These are phyloP conservation scores for Teunomyces stri DNA, from an alignment of 805 yeast species.

Conservation along the genomic window DNA sequence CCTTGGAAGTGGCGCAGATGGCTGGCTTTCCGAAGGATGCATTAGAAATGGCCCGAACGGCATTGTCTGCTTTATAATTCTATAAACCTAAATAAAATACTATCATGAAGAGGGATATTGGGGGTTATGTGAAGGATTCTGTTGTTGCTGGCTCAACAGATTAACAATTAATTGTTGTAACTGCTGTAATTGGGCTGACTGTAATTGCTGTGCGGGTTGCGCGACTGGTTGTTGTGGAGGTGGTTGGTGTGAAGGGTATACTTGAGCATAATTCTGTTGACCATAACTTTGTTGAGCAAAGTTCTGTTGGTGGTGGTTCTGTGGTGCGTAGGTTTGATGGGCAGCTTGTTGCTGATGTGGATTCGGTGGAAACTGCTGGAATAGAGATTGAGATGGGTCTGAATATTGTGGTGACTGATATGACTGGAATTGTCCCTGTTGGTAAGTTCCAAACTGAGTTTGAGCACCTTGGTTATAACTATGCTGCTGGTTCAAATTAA, in stretches of 20 bases:
- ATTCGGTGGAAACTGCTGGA: not conserved
- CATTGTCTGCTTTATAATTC: constrained; percentile 14
- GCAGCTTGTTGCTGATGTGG: not conserved
- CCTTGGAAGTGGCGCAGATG: constrained; percentile 67
- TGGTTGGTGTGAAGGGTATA: constrained; percentile 9
- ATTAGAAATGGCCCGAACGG: constrained; percentile 47
- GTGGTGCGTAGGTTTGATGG: not conserved
- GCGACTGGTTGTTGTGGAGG: constrained; percentile 6
- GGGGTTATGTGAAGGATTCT: constrained; percentile 6
- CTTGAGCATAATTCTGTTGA: constrained; percentile 9
- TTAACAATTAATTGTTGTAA: constrained; percentile 20
- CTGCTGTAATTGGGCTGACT: constrained; percentile 23
- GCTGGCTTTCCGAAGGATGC: constrained; percentile 77
- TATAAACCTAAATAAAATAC: not conserved
- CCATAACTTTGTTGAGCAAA: constrained; percentile 1
- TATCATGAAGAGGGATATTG: not conserved
- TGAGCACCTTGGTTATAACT: constrained; percentile 4
- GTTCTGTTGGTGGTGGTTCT: constrained; percentile 4
- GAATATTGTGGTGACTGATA: constrained; percentile 9
- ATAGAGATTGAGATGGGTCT: not conserved
- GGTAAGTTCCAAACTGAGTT: not conserved
- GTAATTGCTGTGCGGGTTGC: constrained; percentile 12
- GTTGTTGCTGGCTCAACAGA: constrained; percentile 16
- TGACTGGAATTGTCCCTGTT: not conserved
- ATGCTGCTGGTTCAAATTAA: constrained; percentile 7